Percentiles rank a stretch among this genome's conserved stretches.
These are phyloP conservation scores for Ophiosphaerella narmari DNA, from an alignment of 2,329 filamentous ascomycete species.

Conservation along the genomic window DNA sequence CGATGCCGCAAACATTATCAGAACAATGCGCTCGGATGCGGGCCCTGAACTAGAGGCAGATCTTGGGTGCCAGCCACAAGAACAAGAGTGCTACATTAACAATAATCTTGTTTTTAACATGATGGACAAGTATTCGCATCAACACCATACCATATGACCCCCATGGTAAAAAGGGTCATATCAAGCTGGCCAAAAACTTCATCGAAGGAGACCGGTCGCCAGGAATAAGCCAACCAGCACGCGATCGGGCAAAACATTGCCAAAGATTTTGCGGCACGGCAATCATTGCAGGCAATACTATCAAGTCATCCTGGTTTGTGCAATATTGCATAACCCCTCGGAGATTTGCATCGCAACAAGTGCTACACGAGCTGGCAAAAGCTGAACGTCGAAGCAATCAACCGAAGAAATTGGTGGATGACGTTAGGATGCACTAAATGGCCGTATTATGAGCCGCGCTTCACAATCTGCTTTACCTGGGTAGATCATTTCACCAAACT, in stretches of 20 bases:
- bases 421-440: background rate
- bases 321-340: too few species aligned
- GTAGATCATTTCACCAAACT: too few species aligned
- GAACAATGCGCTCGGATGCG: slow-evolving; percentile 48
- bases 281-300: too few species aligned
- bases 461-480: background rate
- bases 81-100: slow-evolving; percentile 49
- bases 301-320: too few species aligned
- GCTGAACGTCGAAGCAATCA: too few species aligned
- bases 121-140: slow-evolving; percentile 51
- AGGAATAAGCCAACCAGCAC: too few species aligned
- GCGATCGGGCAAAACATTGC: too few species aligned
- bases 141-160: slow-evolving; percentile 19
- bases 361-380: too few species aligned
- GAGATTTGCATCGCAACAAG: too few species aligned
- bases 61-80: slow-evolving; percentile 45
- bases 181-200: background rate
- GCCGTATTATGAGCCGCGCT: background rate
- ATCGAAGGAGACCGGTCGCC: too few species aligned
- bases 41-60: slow-evolving; percentile 46
- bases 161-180: background rate
- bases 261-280: too few species aligned
- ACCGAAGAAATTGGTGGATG: too few species aligned
- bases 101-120: slow-evolving; percentile 51
- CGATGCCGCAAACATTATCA: slow-evolving; percentile 52